Evolutionary conservation across 2,329 filamentous ascomycete genomes (phyloP), one percentile per base, ranked within the genome.

Genomic region (Neofusicoccum kwambonambiense): DNA sequence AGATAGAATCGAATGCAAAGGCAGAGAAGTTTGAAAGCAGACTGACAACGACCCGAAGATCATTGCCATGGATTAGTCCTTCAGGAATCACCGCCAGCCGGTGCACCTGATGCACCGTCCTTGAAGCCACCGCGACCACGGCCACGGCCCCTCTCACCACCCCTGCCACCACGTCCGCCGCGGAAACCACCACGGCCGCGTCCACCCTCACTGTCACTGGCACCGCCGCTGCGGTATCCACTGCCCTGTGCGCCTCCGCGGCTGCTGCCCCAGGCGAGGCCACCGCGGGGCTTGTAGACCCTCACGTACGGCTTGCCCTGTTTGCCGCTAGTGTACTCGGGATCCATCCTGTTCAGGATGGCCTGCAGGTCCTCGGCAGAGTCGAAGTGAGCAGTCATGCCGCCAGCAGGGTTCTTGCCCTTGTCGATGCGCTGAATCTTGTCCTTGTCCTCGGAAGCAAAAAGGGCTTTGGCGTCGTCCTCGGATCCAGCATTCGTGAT

Each of bases 381-480:
- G 74, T 89, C 87, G 80, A 98, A 98, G 69, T 93, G 89, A 31
- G 92, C 92, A 57, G 97, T 91, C 80, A 90, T 93, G 81, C 92
- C 92, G 9, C 50, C 64, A 27, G 42, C 58, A 9, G 64, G 63
- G 67, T 88, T 87, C 72, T 87, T 87, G 81, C 88, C 91, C 79
- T 92, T 93, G 73, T 83, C 82, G 64, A 86, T 78, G 72, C 82
- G 82, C 63, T 87, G 78, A 69, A 97, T 92, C 81, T 96, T 97
- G 37, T 86, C 75, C 74, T 87, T 89, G 74, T 97, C 92, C 71
- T 96, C 91, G 12, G 95, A 89, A 1, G 87, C 83, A 74, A 99
- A 94, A 27, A 97, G 83, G 39, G 91, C 89, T 64, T 90, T 89
- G 42, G 92, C 90, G 67, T 93, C 91, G 37, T 97, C 91, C 69